These are phyloP conservation scores for Vinca major DNA, from an alignment of 305 asterid species.

Conservation along the genomic window DNA sequence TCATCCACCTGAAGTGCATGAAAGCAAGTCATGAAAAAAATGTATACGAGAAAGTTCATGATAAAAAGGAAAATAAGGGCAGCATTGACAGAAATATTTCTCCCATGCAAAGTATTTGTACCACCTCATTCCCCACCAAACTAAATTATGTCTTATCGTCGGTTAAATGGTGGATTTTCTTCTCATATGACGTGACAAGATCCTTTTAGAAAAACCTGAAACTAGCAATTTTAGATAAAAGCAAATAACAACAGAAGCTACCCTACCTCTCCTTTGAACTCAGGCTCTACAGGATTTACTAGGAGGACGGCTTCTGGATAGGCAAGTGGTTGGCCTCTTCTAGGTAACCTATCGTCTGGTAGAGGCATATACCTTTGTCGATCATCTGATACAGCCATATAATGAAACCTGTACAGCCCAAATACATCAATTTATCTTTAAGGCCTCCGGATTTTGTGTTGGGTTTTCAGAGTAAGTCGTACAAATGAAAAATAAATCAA, in stretches of 20 bases:
- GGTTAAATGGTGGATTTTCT: neutral
- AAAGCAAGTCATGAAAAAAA: neutral
- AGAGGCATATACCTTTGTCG: slow-evolving; percentile 73
- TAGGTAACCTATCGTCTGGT: slow-evolving; percentile 83
- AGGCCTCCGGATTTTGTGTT: neutral
- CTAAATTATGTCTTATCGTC: neutral
- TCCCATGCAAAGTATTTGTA: neutral
- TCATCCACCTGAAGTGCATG: slow-evolving; percentile 66
- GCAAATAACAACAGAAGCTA: slow-evolving; percentile 16
- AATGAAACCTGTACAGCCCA: slow-evolving; percentile 53
- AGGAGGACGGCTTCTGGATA: slow-evolving; percentile 87
- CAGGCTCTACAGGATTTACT: slow-evolving; percentile 72
- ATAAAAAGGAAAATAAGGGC: too few species aligned
- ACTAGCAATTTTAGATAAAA: neutral
- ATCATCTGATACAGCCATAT: slow-evolving; percentile 79
- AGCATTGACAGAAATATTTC: neutral
- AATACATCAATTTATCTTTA: neutral
- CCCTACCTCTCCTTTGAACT: slow-evolving; percentile 84
- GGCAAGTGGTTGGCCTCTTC: slow-evolving; percentile 74
- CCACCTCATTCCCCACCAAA: neutral
- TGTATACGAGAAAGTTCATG: too few species aligned
- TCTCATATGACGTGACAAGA: neutral
- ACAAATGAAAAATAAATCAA: neutral
- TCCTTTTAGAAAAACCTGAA: neutral
- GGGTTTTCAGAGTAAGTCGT: neutral